Evolutionary conservation across 768 basidiomycete species (phyloP), one percentile per base, ranked within the genome.

Genomic region (Kwoniella europaea): DNA sequence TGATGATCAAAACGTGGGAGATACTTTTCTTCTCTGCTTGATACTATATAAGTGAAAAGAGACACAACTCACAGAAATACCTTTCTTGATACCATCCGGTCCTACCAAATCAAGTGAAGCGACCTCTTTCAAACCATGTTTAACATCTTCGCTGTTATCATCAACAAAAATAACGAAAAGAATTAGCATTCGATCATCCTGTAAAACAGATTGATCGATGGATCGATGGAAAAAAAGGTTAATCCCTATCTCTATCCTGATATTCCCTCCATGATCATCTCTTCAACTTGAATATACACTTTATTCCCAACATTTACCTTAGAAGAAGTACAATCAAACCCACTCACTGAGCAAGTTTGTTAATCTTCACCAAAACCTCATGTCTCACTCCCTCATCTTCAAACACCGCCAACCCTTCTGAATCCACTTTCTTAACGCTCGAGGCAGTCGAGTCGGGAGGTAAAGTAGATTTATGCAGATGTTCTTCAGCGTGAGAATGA

Each of bases 281-380:
- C 29, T 29, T 6, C 5, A 29, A 29, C 29, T 29, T 29, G 29
- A 6, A 29, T 29, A 4, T 6, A 29, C 29, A 29, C 29, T 29
- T 29, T 29, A 29, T 29, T 6, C 29, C 5, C 29, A 29, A 4
- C 29, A 29, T 29, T 29, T 29, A 29, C 29, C 29, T 29, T 29
- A 29, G 3, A 29, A 4, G 29, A 29, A 29, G 29, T 29, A 29
- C 29, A 4, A 29, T 24, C 24, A 24, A 24, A 24, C 27, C 35
- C 35, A 35, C 78, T 71, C 63, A 79, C 78, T 71, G 55, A 20
- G 78, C 80, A 58, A 82, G 74, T 67, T 82, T 73, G 63, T 82
- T 82, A 67, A 82, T 75, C 76, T 82, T 78, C 42, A 82, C 77
- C 72, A 82, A 65, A 4, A 80, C 71, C 63, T 76, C 81, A 69